These are phyloP conservation scores for Amaranthus palmeri DNA, from an alignment of 148 eudicot genomes.

Conservation along the genomic window DNA sequence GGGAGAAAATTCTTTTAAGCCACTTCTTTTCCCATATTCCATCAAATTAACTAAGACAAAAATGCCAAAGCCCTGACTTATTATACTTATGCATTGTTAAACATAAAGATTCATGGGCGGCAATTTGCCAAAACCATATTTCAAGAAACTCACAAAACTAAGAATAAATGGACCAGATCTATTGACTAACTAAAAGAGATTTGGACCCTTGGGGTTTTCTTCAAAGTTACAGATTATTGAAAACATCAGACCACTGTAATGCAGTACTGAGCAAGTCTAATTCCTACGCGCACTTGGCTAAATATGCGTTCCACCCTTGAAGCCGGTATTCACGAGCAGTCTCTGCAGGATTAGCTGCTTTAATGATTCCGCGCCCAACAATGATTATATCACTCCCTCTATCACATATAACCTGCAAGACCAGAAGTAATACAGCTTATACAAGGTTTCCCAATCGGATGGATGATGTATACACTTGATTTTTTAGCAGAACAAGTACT, in stretches of 20 bases:
- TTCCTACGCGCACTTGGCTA: conserved; percentile 41
- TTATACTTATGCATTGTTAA: not conserved
- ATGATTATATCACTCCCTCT: conserved; percentile 94
- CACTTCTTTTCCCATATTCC: not conserved
- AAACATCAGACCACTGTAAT: not conserved
- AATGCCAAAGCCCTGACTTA: conserved; percentile 1
- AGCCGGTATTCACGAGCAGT: conserved; percentile 75
- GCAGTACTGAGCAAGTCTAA: conserved; percentile 13
- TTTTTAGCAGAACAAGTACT: too few relatives aligned
- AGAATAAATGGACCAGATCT: not conserved
- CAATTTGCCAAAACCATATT: not conserved
- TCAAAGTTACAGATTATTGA: not conserved
- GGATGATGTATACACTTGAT: too few relatives aligned
- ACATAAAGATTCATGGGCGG: conserved; percentile 3
- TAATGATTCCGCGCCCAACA: conserved; percentile 87
- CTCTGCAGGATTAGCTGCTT: conserved; percentile 75
- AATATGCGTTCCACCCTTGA: conserved; percentile 95
- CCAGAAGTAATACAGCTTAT: not conserved
- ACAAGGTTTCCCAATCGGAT: not conserved
- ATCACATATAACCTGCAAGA: conserved; percentile 65
- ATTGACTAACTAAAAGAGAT: not conserved
- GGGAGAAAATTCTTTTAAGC: not conserved
- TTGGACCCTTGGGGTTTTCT: not conserved
- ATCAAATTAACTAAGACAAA: not conserved
- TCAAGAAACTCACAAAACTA: not conserved